These are phyloP conservation scores for Ambrosia artemisiifolia DNA, from an alignment of 129 eudicot species.

Conservation along the genomic window DNA sequence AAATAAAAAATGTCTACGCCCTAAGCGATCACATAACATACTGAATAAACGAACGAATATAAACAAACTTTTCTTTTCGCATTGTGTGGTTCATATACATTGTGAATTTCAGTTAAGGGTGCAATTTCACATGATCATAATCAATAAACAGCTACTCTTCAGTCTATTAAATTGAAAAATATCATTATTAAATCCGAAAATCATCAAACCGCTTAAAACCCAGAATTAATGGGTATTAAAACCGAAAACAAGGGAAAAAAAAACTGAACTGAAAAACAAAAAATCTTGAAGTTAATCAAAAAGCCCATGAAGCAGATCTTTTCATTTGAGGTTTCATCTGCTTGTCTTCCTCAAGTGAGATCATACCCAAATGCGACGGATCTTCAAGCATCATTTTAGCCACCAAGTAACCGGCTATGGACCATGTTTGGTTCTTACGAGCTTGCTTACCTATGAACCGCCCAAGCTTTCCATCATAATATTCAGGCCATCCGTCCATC, in stretches of 20 bases:
- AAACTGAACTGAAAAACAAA: slow-evolving; percentile 4
- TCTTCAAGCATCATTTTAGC: slow-evolving; percentile 96
- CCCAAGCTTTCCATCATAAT: slow-evolving; percentile 80
- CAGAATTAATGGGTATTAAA: slow-evolving; percentile 5
- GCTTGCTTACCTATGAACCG: slow-evolving; percentile 85
- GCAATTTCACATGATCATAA: no score
- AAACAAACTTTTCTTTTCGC: no score
- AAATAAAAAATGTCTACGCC: no score
- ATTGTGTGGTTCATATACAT: no score
- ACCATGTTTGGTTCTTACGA: slow-evolving; percentile 91
- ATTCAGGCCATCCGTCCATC: slow-evolving; percentile 90
- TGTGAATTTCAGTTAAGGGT: no score
- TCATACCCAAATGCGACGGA: slow-evolving; percentile 93
- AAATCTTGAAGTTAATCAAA: slow-evolving; percentile 33
- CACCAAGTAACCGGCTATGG: slow-evolving; percentile 87
- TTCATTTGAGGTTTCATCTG: slow-evolving; percentile 80
- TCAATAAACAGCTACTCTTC: background rate
- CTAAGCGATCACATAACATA: no score
- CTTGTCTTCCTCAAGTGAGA: slow-evolving; percentile 86
- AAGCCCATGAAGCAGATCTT: slow-evolving; percentile 86
- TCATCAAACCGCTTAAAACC: slow-evolving; percentile 19
- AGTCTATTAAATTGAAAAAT: background rate
- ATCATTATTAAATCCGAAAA: slow-evolving; percentile 18
- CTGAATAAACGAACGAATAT: no score
- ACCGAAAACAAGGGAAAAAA: slow-evolving; percentile 6